Percentiles rank a stretch among this genome's conserved stretches.
phyloP scores from a whole-genome alignment of 441 rosid species.

The Pelargonium fulgidum region DNA sequence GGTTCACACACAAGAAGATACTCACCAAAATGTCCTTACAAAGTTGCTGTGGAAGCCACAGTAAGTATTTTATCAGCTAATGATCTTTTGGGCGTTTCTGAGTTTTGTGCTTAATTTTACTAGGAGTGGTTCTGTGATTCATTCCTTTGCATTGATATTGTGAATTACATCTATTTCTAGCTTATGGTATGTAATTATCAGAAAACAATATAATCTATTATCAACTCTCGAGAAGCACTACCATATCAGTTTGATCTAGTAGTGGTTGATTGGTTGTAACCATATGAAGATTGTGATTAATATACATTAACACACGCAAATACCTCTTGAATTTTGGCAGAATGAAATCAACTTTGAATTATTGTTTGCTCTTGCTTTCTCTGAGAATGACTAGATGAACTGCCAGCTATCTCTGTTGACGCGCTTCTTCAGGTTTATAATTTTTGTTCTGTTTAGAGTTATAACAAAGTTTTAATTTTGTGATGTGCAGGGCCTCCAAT shows the following conservation, averaged over 20 bases:
- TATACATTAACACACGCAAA: neutral
- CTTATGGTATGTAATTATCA: neutral
- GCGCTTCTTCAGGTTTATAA: conserved; percentile 7
- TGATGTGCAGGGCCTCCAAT: conserved; percentile 60
- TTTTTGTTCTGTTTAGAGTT: conserved; percentile 1
- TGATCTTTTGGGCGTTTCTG: conserved; percentile 18
- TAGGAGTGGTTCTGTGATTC: neutral
- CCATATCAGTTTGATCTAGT: neutral
- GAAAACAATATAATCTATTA: neutral
- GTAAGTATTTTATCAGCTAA: conserved; percentile 41
- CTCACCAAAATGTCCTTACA: conserved; percentile 66
- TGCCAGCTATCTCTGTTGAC: neutral
- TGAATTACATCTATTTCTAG: neutral
- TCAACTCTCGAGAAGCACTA: neutral
- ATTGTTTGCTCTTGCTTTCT: neutral
- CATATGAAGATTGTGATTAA: neutral
- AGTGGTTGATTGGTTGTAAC: neutral
- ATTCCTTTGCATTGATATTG: neutral
- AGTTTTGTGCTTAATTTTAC: conserved; percentile 4
- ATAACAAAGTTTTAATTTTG: conserved; percentile 21
- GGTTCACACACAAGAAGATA: conserved; percentile 63
- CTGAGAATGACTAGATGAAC: neutral
- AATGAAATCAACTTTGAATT: neutral
- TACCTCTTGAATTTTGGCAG: neutral
- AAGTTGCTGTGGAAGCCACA: conserved; percentile 74